Percentiles rank a stretch among this genome's conserved stretches.
Evolutionary conservation across 805 yeast genomes (phyloP).

Genomic region (Metschnikowia lunata): DNA sequence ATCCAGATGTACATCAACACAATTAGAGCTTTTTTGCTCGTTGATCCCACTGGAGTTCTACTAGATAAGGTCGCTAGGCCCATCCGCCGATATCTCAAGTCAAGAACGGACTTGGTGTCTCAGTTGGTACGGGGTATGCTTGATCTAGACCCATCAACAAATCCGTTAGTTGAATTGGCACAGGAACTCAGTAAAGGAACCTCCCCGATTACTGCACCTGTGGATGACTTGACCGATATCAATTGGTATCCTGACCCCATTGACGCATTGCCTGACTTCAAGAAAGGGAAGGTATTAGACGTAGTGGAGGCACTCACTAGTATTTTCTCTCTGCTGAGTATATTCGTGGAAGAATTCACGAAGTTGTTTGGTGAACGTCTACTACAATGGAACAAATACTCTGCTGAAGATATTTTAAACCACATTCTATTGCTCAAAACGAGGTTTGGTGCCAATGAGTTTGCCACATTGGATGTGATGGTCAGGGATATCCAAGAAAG

Average conservation of each 20-base stretch:
- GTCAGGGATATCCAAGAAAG: conserved; percentile 64
- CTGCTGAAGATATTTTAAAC: conserved; percentile 34
- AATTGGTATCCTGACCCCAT: conserved; percentile 84
- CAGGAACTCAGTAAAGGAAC: conserved; percentile 41
- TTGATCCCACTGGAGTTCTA: conserved; percentile 87
- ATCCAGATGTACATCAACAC: conserved; percentile 66
- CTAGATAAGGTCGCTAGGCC: conserved; percentile 76
- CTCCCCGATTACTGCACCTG: conserved; percentile 5
- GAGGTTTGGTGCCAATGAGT: conserved; percentile 62
- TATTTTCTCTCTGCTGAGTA: conserved; percentile 64
- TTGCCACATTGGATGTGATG: conserved; percentile 80
- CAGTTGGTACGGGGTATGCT: conserved; percentile 71
- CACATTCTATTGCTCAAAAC: conserved; percentile 53
- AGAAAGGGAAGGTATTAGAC: conserved; percentile 56
- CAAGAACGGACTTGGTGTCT: conserved; percentile 67
- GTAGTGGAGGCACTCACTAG: conserved; percentile 68
- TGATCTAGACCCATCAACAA: conserved; percentile 34
- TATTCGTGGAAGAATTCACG: conserved; percentile 63
- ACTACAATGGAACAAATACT: conserved; percentile 39
- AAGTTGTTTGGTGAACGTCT: conserved; percentile 55
- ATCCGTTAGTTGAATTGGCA: conserved; percentile 50
- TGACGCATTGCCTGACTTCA: conserved; percentile 85
- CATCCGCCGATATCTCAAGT: conserved; percentile 64
- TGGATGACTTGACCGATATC: conserved; percentile 44
- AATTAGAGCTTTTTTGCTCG: conserved; percentile 60